Evolutionary conservation across 352 stramenopile species (phyloP).

Genomic region (Phytophthora citrophthora): DNA sequence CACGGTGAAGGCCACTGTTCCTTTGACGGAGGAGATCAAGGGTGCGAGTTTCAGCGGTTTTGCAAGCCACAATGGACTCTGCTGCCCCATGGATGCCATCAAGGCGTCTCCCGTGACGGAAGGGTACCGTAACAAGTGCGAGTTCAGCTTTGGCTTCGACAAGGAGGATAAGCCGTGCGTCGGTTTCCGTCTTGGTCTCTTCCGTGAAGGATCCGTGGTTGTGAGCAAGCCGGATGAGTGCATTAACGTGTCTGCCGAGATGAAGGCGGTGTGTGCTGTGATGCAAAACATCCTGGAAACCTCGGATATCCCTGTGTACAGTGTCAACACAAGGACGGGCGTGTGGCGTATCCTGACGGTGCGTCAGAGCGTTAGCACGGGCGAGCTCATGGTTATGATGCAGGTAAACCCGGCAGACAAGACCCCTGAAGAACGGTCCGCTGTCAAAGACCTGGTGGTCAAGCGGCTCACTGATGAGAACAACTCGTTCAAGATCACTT

Average conservation of each 20-base stretch:
- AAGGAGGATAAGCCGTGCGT: constrained; percentile 76
- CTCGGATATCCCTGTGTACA: constrained; percentile 71
- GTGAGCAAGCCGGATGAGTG: constrained; percentile 74
- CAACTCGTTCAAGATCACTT: constrained; percentile 73
- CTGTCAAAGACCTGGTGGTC: constrained; percentile 52
- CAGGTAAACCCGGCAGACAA: constrained; percentile 65
- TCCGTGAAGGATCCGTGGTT: constrained; percentile 77
- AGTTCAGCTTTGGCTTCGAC: constrained; percentile 95
- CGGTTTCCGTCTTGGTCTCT: constrained; percentile 88
- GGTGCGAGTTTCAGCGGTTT: constrained; percentile 55
- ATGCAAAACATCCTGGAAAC: constrained; percentile 71
- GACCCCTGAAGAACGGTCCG: constrained; percentile 39
- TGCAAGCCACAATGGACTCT: constrained; percentile 83
- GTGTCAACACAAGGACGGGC: constrained; percentile 67
- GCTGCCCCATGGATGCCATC: constrained; percentile 89
- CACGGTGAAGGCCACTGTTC: constrained; percentile 41
- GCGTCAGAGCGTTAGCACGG: constrained; percentile 66
- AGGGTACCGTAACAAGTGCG: constrained; percentile 97
- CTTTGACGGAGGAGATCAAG: constrained; percentile 29
- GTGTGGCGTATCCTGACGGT: constrained; percentile 85
- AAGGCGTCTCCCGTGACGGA: constrained; percentile 81
- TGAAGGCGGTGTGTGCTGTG: constrained; percentile 79
- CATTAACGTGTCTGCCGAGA: constrained; percentile 79
- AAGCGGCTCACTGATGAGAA: constrained; percentile 49
- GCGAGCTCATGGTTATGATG: constrained; percentile 82